phyloP scores from a whole-genome alignment of 169 alveolate genomes.

The Plasmodium fragile region DNA sequence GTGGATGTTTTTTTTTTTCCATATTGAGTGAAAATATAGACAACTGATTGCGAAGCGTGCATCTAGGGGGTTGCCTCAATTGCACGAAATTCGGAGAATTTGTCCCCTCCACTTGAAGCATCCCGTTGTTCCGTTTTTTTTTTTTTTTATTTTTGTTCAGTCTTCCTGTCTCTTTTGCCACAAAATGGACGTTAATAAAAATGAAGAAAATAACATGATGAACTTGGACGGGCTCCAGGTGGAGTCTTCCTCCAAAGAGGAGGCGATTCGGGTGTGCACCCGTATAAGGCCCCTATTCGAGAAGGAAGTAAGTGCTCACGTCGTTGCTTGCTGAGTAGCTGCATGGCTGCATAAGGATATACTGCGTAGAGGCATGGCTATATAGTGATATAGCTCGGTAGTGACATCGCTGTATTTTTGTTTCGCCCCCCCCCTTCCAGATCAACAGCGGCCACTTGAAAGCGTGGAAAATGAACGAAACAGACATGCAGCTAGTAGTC shows the following conservation, averaged over 20 bases:
- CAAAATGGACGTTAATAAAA: conserved; percentile 65
- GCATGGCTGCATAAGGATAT: not conserved
- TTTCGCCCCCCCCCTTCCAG: conserved; percentile 46
- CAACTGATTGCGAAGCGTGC: not conserved
- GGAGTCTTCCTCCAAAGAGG: conserved; percentile 82
- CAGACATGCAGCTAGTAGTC: conserved; percentile 80
- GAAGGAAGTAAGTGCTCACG: conserved; percentile 80
- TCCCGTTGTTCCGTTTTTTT: not conserved
- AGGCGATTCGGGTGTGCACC: conserved; percentile 84
- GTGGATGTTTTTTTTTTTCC: not conserved
- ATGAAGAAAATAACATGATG: conserved; percentile 45
- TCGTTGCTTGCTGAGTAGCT: not conserved
- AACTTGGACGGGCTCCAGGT: conserved; percentile 54
- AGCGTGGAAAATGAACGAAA: conserved; percentile 84
- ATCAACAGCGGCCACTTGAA: conserved; percentile 82
- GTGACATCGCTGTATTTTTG: not conserved
- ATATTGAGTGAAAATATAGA: not conserved
- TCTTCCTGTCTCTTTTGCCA: not conserved
- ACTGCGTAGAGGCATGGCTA: not conserved
- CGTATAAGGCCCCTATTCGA: conserved; percentile 86
- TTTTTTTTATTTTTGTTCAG: not conserved
- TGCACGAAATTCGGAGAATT: not conserved
- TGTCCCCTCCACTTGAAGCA: not conserved
- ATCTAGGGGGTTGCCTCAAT: conserved; percentile 1
- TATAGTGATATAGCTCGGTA: not conserved